A percentile compares a stretch with the other conserved stretches of the same genome.
Evolutionary conservation across 352 stramenopile genomes (phyloP).

Genomic region (Globisporangium spinosum): DNA sequence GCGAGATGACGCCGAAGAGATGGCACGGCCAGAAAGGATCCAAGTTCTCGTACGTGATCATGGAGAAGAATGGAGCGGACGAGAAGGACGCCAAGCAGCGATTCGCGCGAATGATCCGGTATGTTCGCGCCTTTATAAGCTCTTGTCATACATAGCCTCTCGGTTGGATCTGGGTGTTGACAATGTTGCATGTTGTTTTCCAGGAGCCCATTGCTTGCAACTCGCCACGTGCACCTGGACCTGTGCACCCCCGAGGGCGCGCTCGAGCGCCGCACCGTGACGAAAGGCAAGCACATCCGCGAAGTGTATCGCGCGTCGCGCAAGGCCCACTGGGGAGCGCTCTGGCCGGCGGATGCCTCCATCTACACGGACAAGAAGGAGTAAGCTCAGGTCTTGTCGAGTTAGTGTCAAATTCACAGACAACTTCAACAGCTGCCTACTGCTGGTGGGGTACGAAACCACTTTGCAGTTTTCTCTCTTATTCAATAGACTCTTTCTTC

Average conservation of each 20-base stretch:
- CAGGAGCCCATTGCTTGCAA: slow-evolving; percentile 63
- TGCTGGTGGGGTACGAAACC: not conserved
- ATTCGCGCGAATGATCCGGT: slow-evolving; percentile 63
- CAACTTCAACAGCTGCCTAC: not conserved
- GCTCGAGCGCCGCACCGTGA: slow-evolving; percentile 75
- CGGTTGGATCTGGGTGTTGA: not conserved
- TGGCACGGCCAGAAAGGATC: slow-evolving; percentile 82
- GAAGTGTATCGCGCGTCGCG: slow-evolving; percentile 80
- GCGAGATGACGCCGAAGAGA: slow-evolving; percentile 70
- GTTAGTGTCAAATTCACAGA: not conserved
- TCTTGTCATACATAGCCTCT: not conserved
- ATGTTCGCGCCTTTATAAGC: not conserved
- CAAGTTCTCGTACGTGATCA: slow-evolving; percentile 85
- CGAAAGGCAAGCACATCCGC: slow-evolving; percentile 64
- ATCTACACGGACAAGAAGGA: slow-evolving; percentile 54
- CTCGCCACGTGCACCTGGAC: slow-evolving; percentile 78
- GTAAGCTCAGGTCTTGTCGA: slow-evolving; percentile 1
- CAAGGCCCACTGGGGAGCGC: slow-evolving; percentile 78
- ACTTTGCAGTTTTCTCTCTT: not conserved
- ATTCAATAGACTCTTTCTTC: not conserved
- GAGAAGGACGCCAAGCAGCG: slow-evolving; percentile 23
- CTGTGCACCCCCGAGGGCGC: slow-evolving; percentile 75
- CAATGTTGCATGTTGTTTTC: not conserved
- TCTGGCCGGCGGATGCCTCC: slow-evolving; percentile 65
- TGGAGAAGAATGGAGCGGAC: slow-evolving; percentile 61